A percentile compares a stretch with the other conserved stretches of the same genome.
Conservation (phyloP, 768 basidiomycete species). For the Podaxis sp. region DNA sequence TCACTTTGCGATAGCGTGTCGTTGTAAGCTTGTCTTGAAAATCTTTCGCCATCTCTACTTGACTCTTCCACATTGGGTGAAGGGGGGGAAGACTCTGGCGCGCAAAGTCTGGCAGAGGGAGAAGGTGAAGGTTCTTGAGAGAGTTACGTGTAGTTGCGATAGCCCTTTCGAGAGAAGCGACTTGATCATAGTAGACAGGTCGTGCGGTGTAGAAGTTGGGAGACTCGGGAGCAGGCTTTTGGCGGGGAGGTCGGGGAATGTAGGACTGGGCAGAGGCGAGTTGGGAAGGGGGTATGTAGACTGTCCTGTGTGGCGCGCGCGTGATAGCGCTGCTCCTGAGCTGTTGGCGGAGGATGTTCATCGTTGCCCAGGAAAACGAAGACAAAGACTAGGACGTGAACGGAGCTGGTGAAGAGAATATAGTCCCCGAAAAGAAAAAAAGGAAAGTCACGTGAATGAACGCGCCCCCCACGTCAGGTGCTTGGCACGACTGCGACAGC, state of each 20-base stretch:
- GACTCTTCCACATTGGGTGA: slow-evolving; percentile 67
- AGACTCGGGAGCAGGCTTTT: slow-evolving; percentile 49
- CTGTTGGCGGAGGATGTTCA: slow-evolving; percentile 26
- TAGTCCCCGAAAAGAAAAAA: slow-evolving; percentile 1
- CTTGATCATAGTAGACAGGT: slow-evolving; percentile 69
- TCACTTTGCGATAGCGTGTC: slow-evolving; percentile 65
- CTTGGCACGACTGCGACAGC: not conserved
- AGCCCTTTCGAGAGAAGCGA: slow-evolving; percentile 64
- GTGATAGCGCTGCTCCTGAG: slow-evolving; percentile 3
- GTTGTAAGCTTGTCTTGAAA: slow-evolving; percentile 64
- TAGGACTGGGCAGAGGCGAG: slow-evolving; percentile 12
- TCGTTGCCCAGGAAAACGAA: slow-evolving; percentile 10
- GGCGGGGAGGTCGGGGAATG: not conserved
- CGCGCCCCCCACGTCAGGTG: slow-evolving; percentile 12
- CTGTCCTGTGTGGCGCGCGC: not conserved
- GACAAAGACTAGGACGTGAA: not conserved
- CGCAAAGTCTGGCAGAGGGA: slow-evolving; percentile 76
- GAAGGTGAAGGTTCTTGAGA: slow-evolving; percentile 63
- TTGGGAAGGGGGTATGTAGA: slow-evolving; percentile 16
- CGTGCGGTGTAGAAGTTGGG: slow-evolving; percentile 86
- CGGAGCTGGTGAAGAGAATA: not conserved
- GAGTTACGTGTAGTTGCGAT: slow-evolving; percentile 54
- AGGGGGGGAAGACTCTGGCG: slow-evolving; percentile 55
- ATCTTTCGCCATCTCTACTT: slow-evolving; percentile 53
- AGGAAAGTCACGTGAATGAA: slow-evolving; percentile 16